Evolutionary conservation across 768 basidiomycete genomes (phyloP).

Genomic region (Wakefieldia striispora): DNA sequence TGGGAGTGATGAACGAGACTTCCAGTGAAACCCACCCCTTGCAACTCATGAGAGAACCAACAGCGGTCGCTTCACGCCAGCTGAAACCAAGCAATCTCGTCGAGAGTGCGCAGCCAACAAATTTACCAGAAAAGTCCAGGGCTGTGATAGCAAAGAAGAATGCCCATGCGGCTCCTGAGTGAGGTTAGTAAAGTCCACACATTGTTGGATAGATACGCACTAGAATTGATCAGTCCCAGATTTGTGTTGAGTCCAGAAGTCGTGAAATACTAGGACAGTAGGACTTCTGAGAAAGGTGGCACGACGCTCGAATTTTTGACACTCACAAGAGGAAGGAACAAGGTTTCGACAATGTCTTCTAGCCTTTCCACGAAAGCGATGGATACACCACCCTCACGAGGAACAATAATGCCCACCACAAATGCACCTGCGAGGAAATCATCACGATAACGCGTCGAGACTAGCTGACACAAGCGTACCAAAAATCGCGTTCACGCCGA

Average conservation of each 20-base stretch:
- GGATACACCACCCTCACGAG: constrained; percentile 82
- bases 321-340: constrained; percentile 79
- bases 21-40: constrained; percentile 61
- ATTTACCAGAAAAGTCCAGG: constrained; percentile 85
- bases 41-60: constrained; percentile 93
- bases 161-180: constrained; percentile 78
- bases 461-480: constrained; percentile 37
- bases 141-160: constrained; percentile 77
- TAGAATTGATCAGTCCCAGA: constrained; percentile 69
- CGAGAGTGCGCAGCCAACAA: constrained; percentile 75
- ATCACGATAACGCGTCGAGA: no score
- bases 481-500: constrained; percentile 91
- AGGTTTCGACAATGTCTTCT: constrained; percentile 89
- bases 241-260: constrained; percentile 88
- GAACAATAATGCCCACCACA: constrained; percentile 76
- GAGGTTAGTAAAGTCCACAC: background rate
- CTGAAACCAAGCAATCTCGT: constrained; percentile 67
- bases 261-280: constrained; percentile 84
- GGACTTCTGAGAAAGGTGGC: background rate
- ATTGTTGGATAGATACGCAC: background rate
- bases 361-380: constrained; percentile 87
- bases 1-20: background rate
- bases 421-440: constrained; percentile 58
- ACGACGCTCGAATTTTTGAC: background rate
- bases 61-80: constrained; percentile 76